phyloP scores from a whole-genome alignment of 2,329 filamentous ascomycete species.

The Macrophomina pseudophaseolina region DNA sequence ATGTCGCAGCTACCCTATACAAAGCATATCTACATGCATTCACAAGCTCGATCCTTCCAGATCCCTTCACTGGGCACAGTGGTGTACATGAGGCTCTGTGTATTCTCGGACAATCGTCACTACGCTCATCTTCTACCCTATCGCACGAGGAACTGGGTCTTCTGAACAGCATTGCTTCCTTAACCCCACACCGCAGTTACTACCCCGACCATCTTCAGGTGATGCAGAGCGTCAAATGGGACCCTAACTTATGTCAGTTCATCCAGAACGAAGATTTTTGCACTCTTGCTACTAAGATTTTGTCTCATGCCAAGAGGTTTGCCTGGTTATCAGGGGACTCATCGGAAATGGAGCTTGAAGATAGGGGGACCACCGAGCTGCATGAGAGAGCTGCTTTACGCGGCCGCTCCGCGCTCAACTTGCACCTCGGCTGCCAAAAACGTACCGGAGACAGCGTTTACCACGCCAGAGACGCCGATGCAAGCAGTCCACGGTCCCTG shows the following conservation, averaged over 20 bases:
- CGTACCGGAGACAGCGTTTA: slow-evolving; percentile 29
- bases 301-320: slow-evolving; percentile 31
- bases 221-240: slow-evolving; percentile 53
- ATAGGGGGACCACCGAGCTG: slow-evolving; percentile 31
- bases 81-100: slow-evolving; percentile 61
- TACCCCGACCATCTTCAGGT: slow-evolving; percentile 50
- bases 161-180: slow-evolving; percentile 36
- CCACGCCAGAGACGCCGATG: slow-evolving; percentile 26
- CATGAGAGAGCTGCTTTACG: slow-evolving; percentile 38
- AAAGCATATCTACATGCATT: slow-evolving; percentile 60
- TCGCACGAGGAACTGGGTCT: slow-evolving; percentile 28
- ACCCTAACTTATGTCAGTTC: slow-evolving; percentile 40
- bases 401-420: slow-evolving; percentile 35
- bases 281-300: slow-evolving; percentile 27
- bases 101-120: slow-evolving; percentile 56
- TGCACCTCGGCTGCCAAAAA: slow-evolving; percentile 41
- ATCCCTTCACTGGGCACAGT: slow-evolving; percentile 55
- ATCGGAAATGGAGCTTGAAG: slow-evolving; percentile 45
- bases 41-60: slow-evolving; percentile 59
- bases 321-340: slow-evolving; percentile 40
- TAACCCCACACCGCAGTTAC: slow-evolving; percentile 46
- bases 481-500: slow-evolving; percentile 29
- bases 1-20: slow-evolving; percentile 54
- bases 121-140: slow-evolving; percentile 55
- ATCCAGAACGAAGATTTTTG: slow-evolving; percentile 34